Evolutionary conservation across 805 yeast genomes (phyloP), one percentile per base, ranked within the genome.

Genomic region (Metschnikowia anglica): DNA sequence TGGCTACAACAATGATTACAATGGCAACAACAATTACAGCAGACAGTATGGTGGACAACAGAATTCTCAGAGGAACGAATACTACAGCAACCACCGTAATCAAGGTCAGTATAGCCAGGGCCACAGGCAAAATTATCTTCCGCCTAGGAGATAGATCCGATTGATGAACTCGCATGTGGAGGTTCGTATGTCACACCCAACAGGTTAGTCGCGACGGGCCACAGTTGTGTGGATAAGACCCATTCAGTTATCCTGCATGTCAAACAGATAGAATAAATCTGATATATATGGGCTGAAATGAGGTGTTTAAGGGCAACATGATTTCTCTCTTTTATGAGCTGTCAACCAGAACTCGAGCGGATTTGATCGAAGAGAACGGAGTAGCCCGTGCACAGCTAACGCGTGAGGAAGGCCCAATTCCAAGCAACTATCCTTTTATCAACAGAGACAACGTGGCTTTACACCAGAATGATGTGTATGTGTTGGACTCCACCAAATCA

Each of bases 401-500:
- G 16, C 19, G 23, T 16, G 21, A 32, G 15, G 17, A n/a, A n/a
- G n/a, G 16, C 26, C 5, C 15, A 13, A 15, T 3, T n/a, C 13
- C 19, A 9, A 27, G 27, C 6, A 13, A 13, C 13, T 17, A 16
- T 21, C 47, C 38, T 17, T n/a, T 24, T 13, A 25, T 36, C 6
- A 18, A 41, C 23, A 20, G 29, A 26, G 12, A 25, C 17, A n/a
- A 11, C 16, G 8, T 42, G 24, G 23, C 32, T 11, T 28, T 49
- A 11, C 44, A 25, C 17, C 18, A 34, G 12, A 30, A 46, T 23
- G 54, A 52, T 13, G 54, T 63, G 13, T 43, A 51, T 21, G 58
- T 79, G 1, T 53, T 78, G n/a, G 83, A 79, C 47, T 78, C 83
- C 1, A 49, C 72, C 4, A 61, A 60, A 16, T 75, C 83, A 0